Evolutionary conservation across 2,329 filamentous ascomycete species (phyloP).

Genomic region (Drechslerella dactyloides): DNA sequence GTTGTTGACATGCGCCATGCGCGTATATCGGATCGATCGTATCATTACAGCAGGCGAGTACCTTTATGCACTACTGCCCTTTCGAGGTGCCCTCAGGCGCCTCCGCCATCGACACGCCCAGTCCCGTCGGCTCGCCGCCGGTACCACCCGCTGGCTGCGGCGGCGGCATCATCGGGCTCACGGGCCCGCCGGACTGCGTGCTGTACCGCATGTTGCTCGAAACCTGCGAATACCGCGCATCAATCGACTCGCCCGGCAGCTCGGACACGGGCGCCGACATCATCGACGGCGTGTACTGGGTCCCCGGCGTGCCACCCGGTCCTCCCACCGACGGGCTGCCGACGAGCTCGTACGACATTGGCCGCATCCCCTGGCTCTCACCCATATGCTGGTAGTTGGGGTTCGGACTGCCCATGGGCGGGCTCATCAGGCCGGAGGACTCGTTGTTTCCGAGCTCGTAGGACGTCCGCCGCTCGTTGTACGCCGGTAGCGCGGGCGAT

Average conservation of each 20-base stretch:
- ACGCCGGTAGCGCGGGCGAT: slow-evolving; percentile 40
- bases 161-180: neutral
- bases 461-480: slow-evolving; percentile 28
- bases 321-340: slow-evolving; percentile 15
- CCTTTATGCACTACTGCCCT: slow-evolving; percentile 2
- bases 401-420: slow-evolving; percentile 24
- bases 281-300: slow-evolving; percentile 23
- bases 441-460: slow-evolving; percentile 41
- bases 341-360: slow-evolving; percentile 44
- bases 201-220: slow-evolving; percentile 40
- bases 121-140: slow-evolving; percentile 9
- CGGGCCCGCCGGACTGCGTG: slow-evolving; percentile 8
- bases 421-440: slow-evolving; percentile 26
- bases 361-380: slow-evolving; percentile 8
- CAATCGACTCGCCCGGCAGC: slow-evolving; percentile 26
- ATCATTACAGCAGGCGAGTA: no score
- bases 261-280: slow-evolving; percentile 36
- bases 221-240: slow-evolving; percentile 37
- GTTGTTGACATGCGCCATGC: no score
- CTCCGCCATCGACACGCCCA: slow-evolving; percentile 27
- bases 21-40: no score
- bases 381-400: neutral
- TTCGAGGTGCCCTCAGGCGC: neutral
- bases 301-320: neutral
- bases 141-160: neutral